A percentile compares a stretch with the other conserved stretches of the same genome.
phyloP scores from a whole-genome alignment of 176 grass and related monocot genomes.

The Zoysia japonica region DNA sequence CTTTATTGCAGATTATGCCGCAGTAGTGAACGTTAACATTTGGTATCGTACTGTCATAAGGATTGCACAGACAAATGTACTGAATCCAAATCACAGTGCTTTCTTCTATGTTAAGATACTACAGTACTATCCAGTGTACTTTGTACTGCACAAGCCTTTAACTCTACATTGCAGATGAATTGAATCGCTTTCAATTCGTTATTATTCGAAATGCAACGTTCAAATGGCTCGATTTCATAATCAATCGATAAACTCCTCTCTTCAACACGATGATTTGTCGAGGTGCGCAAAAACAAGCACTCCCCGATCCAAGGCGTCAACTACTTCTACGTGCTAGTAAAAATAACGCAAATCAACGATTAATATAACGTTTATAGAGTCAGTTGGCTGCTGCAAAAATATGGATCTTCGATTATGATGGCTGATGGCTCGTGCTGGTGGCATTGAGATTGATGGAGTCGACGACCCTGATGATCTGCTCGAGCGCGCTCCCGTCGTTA shows the following conservation, averaged over 20 bases:
- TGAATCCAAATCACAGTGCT: slow-evolving; percentile 9
- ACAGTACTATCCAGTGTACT: not conserved
- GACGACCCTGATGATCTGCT: slow-evolving; percentile 55
- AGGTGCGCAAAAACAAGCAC: slow-evolving; percentile 13
- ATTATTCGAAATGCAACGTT: not conserved
- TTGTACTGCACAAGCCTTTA: not conserved
- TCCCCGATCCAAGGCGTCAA: not conserved
- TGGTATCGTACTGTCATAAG: not conserved
- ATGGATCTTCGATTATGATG: not conserved
- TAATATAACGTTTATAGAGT: not conserved
- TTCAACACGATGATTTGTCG: not conserved
- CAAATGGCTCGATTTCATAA: not conserved
- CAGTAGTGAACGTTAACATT: not conserved
- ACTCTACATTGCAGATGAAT: not conserved
- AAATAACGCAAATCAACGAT: not conserved
- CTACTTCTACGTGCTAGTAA: not conserved
- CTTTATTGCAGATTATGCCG: slow-evolving; percentile 21
- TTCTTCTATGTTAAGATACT: slow-evolving; percentile 29
- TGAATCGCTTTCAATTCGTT: slow-evolving; percentile 1
- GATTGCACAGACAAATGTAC: not conserved
- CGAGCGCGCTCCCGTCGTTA: slow-evolving; percentile 52
- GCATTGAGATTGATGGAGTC: slow-evolving; percentile 54
- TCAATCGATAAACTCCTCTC: not conserved
- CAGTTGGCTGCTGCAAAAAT: not conserved
- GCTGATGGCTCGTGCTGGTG: slow-evolving; percentile 28